Evolutionary conservation across 305 asterid genomes (phyloP).

Genomic region (Ilex paraguariensis): DNA sequence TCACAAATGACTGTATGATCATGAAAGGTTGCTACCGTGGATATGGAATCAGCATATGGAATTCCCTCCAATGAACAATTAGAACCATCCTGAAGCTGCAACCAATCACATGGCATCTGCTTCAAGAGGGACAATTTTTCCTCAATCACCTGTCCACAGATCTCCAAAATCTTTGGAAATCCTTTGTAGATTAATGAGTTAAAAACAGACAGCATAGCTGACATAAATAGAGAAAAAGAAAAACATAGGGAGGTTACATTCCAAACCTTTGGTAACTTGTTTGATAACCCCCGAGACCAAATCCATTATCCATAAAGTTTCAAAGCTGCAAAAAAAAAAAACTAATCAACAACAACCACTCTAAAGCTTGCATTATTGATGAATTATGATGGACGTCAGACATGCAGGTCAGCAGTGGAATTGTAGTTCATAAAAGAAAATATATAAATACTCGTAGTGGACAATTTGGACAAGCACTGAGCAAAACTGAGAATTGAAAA

Average conservation of each 20-base stretch:
- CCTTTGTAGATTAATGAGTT: slow-evolving; percentile 31
- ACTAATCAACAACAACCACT: slow-evolving; percentile 15
- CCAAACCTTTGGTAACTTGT: slow-evolving; percentile 71
- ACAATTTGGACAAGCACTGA: too few species aligned
- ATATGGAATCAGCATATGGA: slow-evolving; percentile 66
- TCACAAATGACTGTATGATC: slow-evolving; percentile 61
- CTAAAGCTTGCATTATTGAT: neutral
- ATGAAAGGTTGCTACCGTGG: slow-evolving; percentile 53
- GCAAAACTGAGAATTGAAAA: neutral
- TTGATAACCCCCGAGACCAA: slow-evolving; percentile 53
- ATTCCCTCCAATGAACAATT: slow-evolving; percentile 43
- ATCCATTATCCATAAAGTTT: slow-evolving; percentile 77
- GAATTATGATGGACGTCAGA: neutral
- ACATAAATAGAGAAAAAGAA: neutral
- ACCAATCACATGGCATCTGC: slow-evolving; percentile 57
- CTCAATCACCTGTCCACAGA: slow-evolving; percentile 60
- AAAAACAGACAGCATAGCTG: neutral
- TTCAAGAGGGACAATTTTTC: slow-evolving; percentile 59
- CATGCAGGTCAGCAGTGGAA: neutral
- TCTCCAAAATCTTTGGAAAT: slow-evolving; percentile 74
- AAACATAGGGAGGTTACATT: neutral
- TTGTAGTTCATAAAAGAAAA: neutral
- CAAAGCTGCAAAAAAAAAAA: slow-evolving; percentile 49
- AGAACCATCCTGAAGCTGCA: slow-evolving; percentile 38
- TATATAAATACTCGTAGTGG: neutral